phyloP scores from a whole-genome alignment of 768 basidiomycete species.

The Rhizopogon sp. region DNA sequence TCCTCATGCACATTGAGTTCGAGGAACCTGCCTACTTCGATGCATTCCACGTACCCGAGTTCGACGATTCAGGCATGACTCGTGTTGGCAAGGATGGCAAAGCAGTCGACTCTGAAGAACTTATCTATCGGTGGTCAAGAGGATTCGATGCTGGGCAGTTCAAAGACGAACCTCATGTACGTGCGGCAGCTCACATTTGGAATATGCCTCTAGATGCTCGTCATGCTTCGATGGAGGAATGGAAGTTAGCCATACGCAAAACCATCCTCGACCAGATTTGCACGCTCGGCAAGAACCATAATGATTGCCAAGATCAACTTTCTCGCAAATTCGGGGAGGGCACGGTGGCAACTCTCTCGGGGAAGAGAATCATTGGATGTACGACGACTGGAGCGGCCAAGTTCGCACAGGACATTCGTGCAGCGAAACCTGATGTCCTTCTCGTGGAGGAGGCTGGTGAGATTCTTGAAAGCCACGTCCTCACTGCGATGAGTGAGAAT shows the following conservation, averaged over 20 bases:
- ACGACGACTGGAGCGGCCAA: constrained; percentile 71
- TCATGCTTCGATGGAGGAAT: constrained; percentile 20
- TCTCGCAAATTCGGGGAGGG: constrained; percentile 31
- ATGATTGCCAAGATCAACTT: constrained; percentile 32
- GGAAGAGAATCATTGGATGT: constrained; percentile 57
- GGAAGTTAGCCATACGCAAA: constrained; percentile 31
- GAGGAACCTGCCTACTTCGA: constrained; percentile 39
- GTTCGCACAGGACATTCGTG: constrained; percentile 42
- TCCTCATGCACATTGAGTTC: constrained; percentile 48
- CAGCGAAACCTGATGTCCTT: constrained; percentile 44
- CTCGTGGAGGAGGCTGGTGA: constrained; percentile 74
- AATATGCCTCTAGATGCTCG: constrained; percentile 25
- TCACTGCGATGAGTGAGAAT: constrained; percentile 46
- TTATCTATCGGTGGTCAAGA: constrained; percentile 42
- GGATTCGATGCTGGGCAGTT: constrained; percentile 44
- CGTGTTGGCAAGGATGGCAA: constrained; percentile 36
- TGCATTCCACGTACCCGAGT: constrained; percentile 40
- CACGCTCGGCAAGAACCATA: constrained; percentile 31
- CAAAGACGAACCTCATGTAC: constrained; percentile 18
- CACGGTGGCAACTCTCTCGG: constrained; percentile 29
- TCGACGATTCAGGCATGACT: constrained; percentile 38
- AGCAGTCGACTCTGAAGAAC: constrained; percentile 30
- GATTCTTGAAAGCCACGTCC: constrained; percentile 61
- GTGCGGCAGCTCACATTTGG: constrained; percentile 31
- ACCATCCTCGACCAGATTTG: constrained; percentile 32